phyloP scores from a whole-genome alignment of 192 early-diverging fungal genomes.

The Coemansia sp. region DNA sequence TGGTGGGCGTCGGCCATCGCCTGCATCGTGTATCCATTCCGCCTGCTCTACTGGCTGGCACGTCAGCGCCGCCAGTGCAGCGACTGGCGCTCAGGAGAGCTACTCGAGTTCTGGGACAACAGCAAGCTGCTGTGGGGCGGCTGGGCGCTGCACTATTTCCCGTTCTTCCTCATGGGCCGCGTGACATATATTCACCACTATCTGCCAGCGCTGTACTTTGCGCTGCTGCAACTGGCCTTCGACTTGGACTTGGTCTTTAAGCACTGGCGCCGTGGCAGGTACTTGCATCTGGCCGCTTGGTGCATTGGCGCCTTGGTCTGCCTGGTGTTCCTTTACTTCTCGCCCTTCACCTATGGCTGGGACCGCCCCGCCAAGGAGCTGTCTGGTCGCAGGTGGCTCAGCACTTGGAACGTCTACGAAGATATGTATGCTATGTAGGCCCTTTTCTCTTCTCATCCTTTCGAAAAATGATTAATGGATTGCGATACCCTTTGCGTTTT shows the following conservation, averaged over 20 bases:
- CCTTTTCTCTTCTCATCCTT: background rate
- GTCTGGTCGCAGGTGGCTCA: constrained; percentile 69
- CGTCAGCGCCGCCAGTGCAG: constrained; percentile 35
- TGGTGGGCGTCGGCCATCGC: constrained; percentile 76
- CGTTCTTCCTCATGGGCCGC: constrained; percentile 93
- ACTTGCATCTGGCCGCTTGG: constrained; percentile 59
- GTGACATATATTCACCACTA: constrained; percentile 96
- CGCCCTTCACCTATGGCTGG: constrained; percentile 84
- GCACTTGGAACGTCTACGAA: constrained; percentile 78
- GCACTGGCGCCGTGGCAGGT: constrained; percentile 65
- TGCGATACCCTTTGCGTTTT: background rate
- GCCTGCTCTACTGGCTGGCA: constrained; percentile 23
- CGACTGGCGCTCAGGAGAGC: constrained; percentile 35
- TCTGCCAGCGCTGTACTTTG: constrained; percentile 85
- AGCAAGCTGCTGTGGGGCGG: constrained; percentile 84
- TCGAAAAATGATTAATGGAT: background rate
- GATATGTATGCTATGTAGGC: constrained; percentile 32
- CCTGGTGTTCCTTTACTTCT: constrained; percentile 66
- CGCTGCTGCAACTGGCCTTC: constrained; percentile 72
- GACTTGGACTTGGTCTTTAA: constrained; percentile 72
- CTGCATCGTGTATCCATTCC: constrained; percentile 45
- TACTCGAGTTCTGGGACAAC: constrained; percentile 63
- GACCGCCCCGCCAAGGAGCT: constrained; percentile 62
- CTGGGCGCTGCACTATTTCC: constrained; percentile 88
- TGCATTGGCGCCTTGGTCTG: constrained; percentile 18